These are phyloP conservation scores for Diplodia intermedia DNA, from an alignment of 2,329 filamentous ascomycete species.

Conservation along the genomic window DNA sequence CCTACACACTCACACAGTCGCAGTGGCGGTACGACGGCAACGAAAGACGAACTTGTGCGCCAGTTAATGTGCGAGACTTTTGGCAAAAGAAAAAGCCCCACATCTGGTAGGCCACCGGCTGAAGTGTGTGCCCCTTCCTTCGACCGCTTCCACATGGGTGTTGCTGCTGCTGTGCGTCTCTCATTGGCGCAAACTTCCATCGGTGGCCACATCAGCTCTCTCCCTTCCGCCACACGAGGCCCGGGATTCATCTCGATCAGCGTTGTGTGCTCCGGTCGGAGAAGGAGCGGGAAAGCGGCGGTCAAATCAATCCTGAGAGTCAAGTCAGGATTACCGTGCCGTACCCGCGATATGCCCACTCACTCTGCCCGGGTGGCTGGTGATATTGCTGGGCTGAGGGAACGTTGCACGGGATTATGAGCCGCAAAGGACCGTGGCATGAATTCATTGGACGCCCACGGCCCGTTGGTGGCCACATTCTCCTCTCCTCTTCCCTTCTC, in stretches of 20 bases:
- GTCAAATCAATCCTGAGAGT: background rate
- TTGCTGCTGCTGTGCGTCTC: background rate
- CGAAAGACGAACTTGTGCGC: background rate
- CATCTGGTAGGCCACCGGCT: background rate
- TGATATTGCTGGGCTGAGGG: background rate
- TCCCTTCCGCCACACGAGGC: background rate
- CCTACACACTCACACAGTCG: background rate
- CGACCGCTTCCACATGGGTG: background rate
- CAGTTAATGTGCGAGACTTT: background rate
- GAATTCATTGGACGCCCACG: conserved; percentile 13
- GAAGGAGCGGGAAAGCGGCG: background rate
- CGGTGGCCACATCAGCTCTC: background rate
- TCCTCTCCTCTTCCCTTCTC: background rate
- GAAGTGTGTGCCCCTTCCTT: background rate
- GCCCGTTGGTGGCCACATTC: background rate
- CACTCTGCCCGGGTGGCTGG: background rate
- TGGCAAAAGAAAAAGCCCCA: background rate
- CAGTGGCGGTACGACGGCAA: background rate
- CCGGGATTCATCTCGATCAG: background rate
- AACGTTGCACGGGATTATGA: conserved; percentile 19
- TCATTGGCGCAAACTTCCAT: background rate
- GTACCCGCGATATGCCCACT: background rate
- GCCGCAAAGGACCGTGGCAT: conserved; percentile 25
- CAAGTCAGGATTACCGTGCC: background rate
- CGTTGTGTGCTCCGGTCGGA: background rate